phyloP scores from a whole-genome alignment of 2,329 filamentous ascomycete genomes.

The Orbilia oligospora region DNA sequence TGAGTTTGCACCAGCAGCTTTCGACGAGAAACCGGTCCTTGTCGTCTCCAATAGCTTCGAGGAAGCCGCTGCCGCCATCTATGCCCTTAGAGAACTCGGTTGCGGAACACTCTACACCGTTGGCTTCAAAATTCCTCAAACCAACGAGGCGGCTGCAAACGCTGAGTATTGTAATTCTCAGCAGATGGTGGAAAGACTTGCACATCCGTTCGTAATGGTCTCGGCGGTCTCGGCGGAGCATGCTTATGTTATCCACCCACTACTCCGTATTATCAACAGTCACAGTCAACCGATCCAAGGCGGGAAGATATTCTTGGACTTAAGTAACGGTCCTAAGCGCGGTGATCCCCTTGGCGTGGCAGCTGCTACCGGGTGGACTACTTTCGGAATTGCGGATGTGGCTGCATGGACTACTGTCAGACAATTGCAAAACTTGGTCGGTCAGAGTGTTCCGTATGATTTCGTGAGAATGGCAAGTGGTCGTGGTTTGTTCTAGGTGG shows the following conservation, averaged over 20 bases:
- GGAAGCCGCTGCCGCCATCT: slow-evolving; percentile 83
- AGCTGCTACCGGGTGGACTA: slow-evolving; percentile 81
- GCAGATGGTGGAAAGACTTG: slow-evolving; percentile 83
- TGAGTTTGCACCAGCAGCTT: slow-evolving; percentile 86
- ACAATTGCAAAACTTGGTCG: slow-evolving; percentile 81
- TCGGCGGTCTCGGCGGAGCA: slow-evolving; percentile 84
- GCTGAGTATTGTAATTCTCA: slow-evolving; percentile 78
- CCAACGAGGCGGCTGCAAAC: slow-evolving; percentile 74
- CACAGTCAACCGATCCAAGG: slow-evolving; percentile 67
- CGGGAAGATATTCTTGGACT: slow-evolving; percentile 83
- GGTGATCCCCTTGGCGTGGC: slow-evolving; percentile 79
- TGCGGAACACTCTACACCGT: slow-evolving; percentile 59
- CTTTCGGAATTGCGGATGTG: slow-evolving; percentile 84
- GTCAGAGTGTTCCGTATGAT: slow-evolving; percentile 88
- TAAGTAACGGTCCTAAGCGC: slow-evolving; percentile 78
- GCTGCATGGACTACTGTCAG: slow-evolving; percentile 88
- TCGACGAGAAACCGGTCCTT: slow-evolving; percentile 80
- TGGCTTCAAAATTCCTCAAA: slow-evolving; percentile 66
- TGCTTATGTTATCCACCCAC: slow-evolving; percentile 81
- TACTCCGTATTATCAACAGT: slow-evolving; percentile 78
- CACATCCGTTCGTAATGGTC: slow-evolving; percentile 85
- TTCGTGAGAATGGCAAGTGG: slow-evolving; percentile 83
- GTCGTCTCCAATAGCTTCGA: slow-evolving; percentile 80
- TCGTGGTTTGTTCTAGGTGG: slow-evolving; percentile 69
- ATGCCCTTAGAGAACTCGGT: slow-evolving; percentile 81